Conservation (phyloP, 1,284 basidiomycete species). For the Cryptococcus depauperatus region DNA sequence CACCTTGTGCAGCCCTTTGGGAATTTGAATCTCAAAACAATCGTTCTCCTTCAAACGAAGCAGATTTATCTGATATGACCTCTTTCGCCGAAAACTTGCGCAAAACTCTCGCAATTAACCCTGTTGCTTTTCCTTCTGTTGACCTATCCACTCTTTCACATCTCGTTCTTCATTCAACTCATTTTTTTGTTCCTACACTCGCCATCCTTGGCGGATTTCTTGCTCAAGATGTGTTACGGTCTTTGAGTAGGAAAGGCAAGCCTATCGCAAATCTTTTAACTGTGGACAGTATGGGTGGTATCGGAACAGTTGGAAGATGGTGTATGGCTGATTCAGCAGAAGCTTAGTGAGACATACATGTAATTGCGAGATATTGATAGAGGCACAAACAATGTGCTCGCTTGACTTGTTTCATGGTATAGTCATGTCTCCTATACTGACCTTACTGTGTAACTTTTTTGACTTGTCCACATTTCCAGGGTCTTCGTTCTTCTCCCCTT, state of each 20-base stretch:
- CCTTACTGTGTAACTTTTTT: slow-evolving; percentile 1
- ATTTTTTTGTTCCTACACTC: slow-evolving; percentile 81
- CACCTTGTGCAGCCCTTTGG: slow-evolving; percentile 60
- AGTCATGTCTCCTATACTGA: background rate
- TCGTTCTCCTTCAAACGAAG: slow-evolving; percentile 52
- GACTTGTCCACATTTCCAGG: background rate
- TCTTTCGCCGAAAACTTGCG: slow-evolving; percentile 56
- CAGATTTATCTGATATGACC: slow-evolving; percentile 53
- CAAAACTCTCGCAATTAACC: slow-evolving; percentile 58
- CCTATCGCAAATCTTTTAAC: slow-evolving; percentile 87
- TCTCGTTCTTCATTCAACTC: slow-evolving; percentile 59
- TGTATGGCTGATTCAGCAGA: slow-evolving; percentile 28
- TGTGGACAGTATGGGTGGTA: slow-evolving; percentile 67
- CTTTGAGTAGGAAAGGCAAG: slow-evolving; percentile 76
- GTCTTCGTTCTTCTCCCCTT: slow-evolving; percentile 3
- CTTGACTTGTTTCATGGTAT: background rate
- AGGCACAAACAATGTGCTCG: background rate
- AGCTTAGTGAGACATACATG: slow-evolving; percentile 4
- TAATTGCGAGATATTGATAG: background rate
- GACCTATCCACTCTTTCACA: slow-evolving; percentile 49
- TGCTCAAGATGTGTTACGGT: slow-evolving; percentile 89
- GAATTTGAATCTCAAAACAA: slow-evolving; percentile 62
- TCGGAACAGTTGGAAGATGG: slow-evolving; percentile 30
- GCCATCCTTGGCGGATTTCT: slow-evolving; percentile 90
- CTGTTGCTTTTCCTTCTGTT: slow-evolving; percentile 55